These are phyloP conservation scores for Podospora pseudocomata DNA, from an alignment of 495 filamentous ascomycete genomes.

Conservation along the genomic window DNA sequence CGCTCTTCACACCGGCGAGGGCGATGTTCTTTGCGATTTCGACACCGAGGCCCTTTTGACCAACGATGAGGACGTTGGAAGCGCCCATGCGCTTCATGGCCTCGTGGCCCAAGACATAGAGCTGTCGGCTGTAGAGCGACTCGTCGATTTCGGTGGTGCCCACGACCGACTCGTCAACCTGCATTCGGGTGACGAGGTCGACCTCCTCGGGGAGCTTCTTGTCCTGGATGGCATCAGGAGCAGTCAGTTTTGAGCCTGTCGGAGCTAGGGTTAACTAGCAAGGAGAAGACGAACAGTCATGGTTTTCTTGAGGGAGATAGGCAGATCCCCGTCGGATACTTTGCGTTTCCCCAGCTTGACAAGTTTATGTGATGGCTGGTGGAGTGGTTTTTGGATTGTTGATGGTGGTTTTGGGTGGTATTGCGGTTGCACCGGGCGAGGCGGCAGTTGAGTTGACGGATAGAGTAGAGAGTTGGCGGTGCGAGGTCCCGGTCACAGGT, in stretches of 20 bases:
- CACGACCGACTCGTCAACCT: constrained; percentile 65
- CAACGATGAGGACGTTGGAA: constrained; percentile 90
- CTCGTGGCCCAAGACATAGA: constrained; percentile 97
- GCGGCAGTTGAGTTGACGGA: not conserved
- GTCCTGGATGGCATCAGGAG: constrained; percentile 28
- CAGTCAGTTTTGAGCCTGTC: constrained; percentile 7
- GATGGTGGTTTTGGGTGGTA: constrained; percentile 4
- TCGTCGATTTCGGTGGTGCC: constrained; percentile 79
- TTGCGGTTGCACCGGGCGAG: constrained; percentile 4
- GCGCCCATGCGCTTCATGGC: constrained; percentile 99
- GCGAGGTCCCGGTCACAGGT: not conserved
- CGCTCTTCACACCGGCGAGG: constrained; percentile 79
- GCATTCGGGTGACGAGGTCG: constrained; percentile 72
- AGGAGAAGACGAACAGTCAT: constrained; percentile 66
- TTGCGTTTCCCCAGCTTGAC: constrained; percentile 76
- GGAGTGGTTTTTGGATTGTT: not conserved
- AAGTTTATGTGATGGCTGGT: not conserved
- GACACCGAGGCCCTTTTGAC: constrained; percentile 88
- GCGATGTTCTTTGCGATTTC: constrained; percentile 99
- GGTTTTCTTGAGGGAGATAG: constrained; percentile 72
- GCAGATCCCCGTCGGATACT: constrained; percentile 68
- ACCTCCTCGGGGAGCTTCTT: constrained; percentile 45
- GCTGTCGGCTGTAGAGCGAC: constrained; percentile 93
- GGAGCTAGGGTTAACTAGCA: not conserved
- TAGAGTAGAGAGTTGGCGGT: not conserved